Conservation (phyloP, 371 early-diverging fungal species). For the Mortierella sp. region DNA sequence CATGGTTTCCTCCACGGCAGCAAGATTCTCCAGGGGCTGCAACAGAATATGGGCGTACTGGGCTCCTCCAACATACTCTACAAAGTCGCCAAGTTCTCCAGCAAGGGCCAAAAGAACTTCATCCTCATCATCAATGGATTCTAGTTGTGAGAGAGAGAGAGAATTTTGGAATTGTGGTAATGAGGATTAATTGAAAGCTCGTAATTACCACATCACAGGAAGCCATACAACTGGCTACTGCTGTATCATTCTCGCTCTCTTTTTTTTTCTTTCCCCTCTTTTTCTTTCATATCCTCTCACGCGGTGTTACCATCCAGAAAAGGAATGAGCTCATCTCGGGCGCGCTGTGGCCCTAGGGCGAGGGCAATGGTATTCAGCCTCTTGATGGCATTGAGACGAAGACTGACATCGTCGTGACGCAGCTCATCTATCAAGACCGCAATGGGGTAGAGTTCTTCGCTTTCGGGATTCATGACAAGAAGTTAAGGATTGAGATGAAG, state of each 20-base stretch:
- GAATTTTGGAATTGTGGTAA: background rate
- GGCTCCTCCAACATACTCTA: conserved; percentile 93
- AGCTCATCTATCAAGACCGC: conserved; percentile 96
- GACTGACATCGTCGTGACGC: conserved; percentile 95
- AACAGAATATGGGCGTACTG: conserved; percentile 88
- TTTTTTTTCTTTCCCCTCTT: background rate
- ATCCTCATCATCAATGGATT: conserved; percentile 98
- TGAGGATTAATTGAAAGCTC: background rate
- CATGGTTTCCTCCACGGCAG: conserved; percentile 96
- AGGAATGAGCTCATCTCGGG: conserved; percentile 95
- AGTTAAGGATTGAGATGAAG: conserved; percentile 1
- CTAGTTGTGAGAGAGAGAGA: too few species aligned
- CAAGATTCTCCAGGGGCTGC: conserved; percentile 93
- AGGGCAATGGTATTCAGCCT: conserved; percentile 92
- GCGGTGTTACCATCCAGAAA: conserved; percentile 90
- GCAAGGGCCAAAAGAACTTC: conserved; percentile 95
- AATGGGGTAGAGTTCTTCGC: conserved; percentile 77
- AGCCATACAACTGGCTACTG: too few species aligned
- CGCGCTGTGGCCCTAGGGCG: conserved; percentile 95
- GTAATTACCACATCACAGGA: background rate
- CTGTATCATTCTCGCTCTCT: background rate
- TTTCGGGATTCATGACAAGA: conserved; percentile 54
- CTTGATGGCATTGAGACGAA: conserved; percentile 92
- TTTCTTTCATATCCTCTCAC: background rate
- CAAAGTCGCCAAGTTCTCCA: conserved; percentile 92